Base-by-base conservation (phyloP, 2,329 filamentous ascomycete species). In the Alternaria solani region DNA sequence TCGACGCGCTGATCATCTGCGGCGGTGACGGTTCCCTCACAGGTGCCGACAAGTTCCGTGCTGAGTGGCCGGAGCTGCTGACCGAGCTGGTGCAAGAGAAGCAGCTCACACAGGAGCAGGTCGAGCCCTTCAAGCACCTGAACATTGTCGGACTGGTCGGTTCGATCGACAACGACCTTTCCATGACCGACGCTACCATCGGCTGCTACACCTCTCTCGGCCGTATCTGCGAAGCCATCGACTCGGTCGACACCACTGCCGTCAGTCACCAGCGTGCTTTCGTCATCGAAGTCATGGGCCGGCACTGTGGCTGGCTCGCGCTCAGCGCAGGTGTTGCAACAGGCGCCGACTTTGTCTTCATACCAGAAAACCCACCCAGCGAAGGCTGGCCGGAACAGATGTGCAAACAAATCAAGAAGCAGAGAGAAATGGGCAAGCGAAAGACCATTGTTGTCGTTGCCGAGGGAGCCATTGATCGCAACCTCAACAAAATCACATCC, bases 391-490 rank as follows among this genome's bases (percentile, higher is more conserved):
- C 91, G 77, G 87, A 66, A 34, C 67, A 73, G 23, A 74, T 73
- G 65, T 67, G 70, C 63, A 71, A 59, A 72, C 65, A 71, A 60
- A 59, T 67, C 55, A 64, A 71, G 64, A 76, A 95, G 89, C 95
- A 98, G 81, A 90, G 95, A 67, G 84, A 86, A 63, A 86, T 93
- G 75, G 95, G 95, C 74, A 99, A 98, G 86, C 88, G 95, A 72
- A 96, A 97, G 84, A 98, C 95, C 1, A 98, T 98, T 71, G 94
- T 99, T 72, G 97, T 99, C 71, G 91, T 99, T 53, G 95, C 95
- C 53, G 95, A 99, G 81, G 95, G 95, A 68, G 95, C 95, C 42
- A 74, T 75, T n/a, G 75, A 78, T 46, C 86, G 87, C 65, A 82
- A 94, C 54, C 88, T 97, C 59, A 91, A 90, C 75, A 94, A 92